These are phyloP conservation scores for Pseudogymnoascus sp. DNA, from an alignment of 2,329 filamentous ascomycete species.

Conservation along the genomic window DNA sequence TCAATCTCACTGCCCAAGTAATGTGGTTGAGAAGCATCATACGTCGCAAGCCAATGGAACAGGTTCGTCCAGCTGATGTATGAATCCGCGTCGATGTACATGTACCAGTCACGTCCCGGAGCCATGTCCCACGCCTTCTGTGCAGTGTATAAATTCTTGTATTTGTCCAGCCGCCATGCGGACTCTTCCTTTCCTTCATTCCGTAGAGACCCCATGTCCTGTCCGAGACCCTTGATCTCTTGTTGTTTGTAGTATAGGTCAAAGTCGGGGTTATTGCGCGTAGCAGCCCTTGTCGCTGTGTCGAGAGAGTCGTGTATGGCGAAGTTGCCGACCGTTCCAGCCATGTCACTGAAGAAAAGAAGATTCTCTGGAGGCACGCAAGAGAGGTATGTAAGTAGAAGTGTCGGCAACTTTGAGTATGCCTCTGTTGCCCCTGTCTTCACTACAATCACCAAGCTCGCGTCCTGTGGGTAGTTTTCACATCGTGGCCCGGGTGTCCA, in stretches of 20 bases:
- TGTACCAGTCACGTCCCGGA: constrained; percentile 16
- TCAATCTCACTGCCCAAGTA: constrained; percentile 15
- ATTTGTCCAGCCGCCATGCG: constrained; percentile 13
- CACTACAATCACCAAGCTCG: constrained; percentile 42
- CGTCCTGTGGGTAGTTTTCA: constrained; percentile 35
- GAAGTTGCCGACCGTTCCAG: constrained; percentile 37
- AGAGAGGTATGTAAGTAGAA: constrained; percentile 43
- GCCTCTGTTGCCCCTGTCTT: constrained; percentile 51
- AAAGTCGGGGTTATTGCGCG: constrained; percentile 41
- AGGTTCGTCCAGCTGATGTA: constrained; percentile 15
- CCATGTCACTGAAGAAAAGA: constrained; percentile 50
- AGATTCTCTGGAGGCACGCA: constrained; percentile 40
- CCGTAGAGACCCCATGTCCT: constrained; percentile 29
- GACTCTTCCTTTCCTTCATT: constrained; percentile 13
- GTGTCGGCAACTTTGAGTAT: constrained; percentile 42
- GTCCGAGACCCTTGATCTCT: constrained; percentile 36
- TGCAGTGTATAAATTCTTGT: constrained; percentile 14
- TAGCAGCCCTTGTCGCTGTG: constrained; percentile 34
- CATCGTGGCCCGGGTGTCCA: constrained; percentile 22
- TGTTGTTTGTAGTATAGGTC: constrained; percentile 34
- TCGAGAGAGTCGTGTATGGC: constrained; percentile 40
- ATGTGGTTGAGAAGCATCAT: constrained; percentile 9
- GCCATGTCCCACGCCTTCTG: constrained; percentile 5
- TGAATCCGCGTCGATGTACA: constrained; percentile 19
- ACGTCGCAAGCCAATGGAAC: constrained; percentile 11